Conservation (phyloP, 345 rosid genomes). For the Populus simonii region DNA sequence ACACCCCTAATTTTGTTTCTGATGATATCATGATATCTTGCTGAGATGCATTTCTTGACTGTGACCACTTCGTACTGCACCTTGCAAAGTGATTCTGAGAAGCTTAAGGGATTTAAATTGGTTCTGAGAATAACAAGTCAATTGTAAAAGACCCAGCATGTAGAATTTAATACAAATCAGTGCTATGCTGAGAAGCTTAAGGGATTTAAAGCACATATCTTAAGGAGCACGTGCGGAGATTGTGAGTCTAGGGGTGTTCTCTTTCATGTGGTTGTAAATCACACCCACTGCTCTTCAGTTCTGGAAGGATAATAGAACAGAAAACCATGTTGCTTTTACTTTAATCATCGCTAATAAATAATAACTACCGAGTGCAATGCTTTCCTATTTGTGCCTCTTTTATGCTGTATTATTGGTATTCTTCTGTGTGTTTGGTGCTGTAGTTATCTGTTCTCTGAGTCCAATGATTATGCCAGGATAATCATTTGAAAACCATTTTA, state of each 20-base stretch:
- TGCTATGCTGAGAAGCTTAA: not conserved
- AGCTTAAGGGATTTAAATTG: not conserved
- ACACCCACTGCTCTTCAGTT: not conserved
- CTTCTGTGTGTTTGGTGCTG: not conserved
- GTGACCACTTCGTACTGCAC: not conserved
- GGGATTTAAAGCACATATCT: not conserved
- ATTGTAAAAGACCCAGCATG: not conserved
- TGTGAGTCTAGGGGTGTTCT: not conserved
- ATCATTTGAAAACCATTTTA: conserved; percentile 51
- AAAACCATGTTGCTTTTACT: not conserved
- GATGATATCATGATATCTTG: conserved; percentile 9
- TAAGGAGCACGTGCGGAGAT: not conserved
- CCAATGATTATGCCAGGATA: conserved; percentile 46
- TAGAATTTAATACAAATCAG: not conserved
- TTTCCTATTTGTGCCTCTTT: not conserved
- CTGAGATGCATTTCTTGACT: not conserved
- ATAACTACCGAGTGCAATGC: not conserved
- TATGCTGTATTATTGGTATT: not conserved
- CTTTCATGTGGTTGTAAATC: not conserved
- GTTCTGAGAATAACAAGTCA: not conserved
- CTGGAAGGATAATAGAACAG: not conserved
- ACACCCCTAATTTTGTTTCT: not conserved
- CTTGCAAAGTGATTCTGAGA: not conserved
- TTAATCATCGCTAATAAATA: not conserved
- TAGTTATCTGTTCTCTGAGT: conserved; percentile 18